Evolutionary conservation across 768 basidiomycete genomes (phyloP).

Genomic region (Crassisporium funariophilum): DNA sequence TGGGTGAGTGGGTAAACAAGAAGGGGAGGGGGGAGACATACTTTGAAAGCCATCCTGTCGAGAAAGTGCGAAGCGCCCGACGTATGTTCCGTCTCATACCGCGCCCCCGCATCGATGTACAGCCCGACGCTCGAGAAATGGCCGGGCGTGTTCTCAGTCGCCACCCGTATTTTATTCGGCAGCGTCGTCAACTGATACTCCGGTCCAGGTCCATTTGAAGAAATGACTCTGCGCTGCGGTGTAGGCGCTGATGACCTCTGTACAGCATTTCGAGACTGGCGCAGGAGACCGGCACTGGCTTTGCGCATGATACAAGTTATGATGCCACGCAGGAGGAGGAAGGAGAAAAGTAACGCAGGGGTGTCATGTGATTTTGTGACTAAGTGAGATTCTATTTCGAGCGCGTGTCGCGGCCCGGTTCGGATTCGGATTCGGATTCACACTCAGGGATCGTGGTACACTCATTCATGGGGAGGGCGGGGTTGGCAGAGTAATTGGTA

Average conservation of each 20-base stretch:
- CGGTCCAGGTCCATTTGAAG: slow-evolving; percentile 26
- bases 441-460: too few relatives aligned
- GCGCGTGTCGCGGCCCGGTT: too few relatives aligned
- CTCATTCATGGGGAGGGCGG: too few relatives aligned
- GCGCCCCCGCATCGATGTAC: slow-evolving; percentile 90
- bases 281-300: background rate
- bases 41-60: slow-evolving; percentile 97
- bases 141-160: slow-evolving; percentile 87
- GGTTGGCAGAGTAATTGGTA: too few relatives aligned
- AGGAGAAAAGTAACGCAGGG: too few relatives aligned
- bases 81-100: slow-evolving; percentile 76
- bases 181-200: slow-evolving; percentile 76
- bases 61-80: slow-evolving; percentile 90
- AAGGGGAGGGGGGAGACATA: slow-evolving; percentile 29
- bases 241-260: background rate
- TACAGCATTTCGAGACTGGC: too few relatives aligned
- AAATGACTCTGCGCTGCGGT: slow-evolving; percentile 17
- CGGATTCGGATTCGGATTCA: too few relatives aligned
- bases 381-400: too few relatives aligned
- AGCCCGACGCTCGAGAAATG: slow-evolving; percentile 95
- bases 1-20: slow-evolving; percentile 4
- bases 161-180: slow-evolving; percentile 89
- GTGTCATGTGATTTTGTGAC: too few relatives aligned
- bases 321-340: too few relatives aligned
- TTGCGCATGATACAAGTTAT: background rate